Percentiles rank a stretch among this genome's conserved stretches.
phyloP scores from a whole-genome alignment of 768 basidiomycete genomes.

The Mycena filopes region DNA sequence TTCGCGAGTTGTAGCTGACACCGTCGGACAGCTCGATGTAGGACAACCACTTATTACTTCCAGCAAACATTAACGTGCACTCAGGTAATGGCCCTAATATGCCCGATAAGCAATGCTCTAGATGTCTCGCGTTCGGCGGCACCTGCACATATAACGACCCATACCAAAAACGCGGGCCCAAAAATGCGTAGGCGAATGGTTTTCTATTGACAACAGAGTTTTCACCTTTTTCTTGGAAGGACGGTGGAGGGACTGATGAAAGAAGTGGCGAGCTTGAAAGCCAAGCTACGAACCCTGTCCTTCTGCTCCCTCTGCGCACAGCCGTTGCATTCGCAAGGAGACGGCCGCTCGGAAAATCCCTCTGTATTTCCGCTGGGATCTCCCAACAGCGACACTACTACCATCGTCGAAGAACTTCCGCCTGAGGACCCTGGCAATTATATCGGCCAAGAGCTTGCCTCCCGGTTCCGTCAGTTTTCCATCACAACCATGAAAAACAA shows the following conservation, averaged over 20 bases:
- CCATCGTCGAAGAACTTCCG: not conserved
- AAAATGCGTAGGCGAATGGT: not conserved
- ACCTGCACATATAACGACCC: constrained; percentile 21
- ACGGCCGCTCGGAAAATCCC: not conserved
- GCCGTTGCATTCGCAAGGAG: constrained; percentile 1
- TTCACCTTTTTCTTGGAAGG: not conserved
- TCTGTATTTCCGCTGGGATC: not conserved
- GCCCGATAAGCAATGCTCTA: constrained; percentile 4
- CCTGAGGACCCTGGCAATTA: not conserved
- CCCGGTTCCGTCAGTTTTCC: not conserved
- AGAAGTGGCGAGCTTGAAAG: not conserved
- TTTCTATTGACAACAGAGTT: not conserved
- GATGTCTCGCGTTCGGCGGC: constrained; percentile 21
- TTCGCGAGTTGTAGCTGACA: not conserved
- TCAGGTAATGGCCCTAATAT: constrained; percentile 19
- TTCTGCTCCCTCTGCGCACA: constrained; percentile 6
- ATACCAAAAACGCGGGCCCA: constrained; percentile 21
- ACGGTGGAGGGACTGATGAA: not conserved
- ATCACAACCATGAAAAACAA: not conserved
- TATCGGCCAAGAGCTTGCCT: not conserved
- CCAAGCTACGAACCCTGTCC: not conserved
- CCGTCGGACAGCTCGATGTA: constrained; percentile 23
- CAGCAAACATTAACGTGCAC: not conserved
- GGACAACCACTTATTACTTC: too few species aligned
- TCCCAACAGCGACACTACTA: not conserved